These are phyloP conservation scores for Pythium chondricola DNA, from an alignment of 352 stramenopile genomes.

Conservation along the genomic window DNA sequence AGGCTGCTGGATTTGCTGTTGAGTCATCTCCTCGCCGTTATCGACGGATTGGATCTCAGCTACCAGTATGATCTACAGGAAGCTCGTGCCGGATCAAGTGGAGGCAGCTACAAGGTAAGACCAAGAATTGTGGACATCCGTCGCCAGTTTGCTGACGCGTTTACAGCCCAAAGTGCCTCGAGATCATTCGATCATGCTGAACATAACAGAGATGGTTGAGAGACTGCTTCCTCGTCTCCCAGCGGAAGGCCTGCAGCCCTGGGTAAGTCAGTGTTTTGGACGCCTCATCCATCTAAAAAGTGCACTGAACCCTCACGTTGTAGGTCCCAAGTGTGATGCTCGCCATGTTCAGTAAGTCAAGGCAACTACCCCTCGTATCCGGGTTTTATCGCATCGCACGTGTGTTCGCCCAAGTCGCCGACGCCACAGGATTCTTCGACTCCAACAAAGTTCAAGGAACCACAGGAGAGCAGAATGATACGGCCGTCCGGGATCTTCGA, in stretches of 20 bases:
- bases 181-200: slow-evolving; percentile 80
- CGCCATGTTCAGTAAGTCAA: slow-evolving; percentile 16
- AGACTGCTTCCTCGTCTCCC: slow-evolving; percentile 34
- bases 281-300: neutral
- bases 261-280: slow-evolving; percentile 28
- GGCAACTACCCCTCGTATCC: slow-evolving; percentile 21
- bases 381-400: slow-evolving; percentile 24
- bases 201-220: slow-evolving; percentile 71
- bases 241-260: slow-evolving; percentile 23
- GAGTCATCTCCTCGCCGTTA: slow-evolving; percentile 36
- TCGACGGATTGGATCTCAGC: slow-evolving; percentile 51
- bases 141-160: too few relatives aligned
- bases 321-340: slow-evolving; percentile 18
- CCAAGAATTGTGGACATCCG: too few relatives aligned
- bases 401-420: slow-evolving; percentile 6
- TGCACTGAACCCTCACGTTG: neutral
- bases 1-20: slow-evolving; percentile 49
- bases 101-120: slow-evolving; percentile 51
- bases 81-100: slow-evolving; percentile 22
- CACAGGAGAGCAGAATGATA: neutral
- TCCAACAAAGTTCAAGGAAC: neutral
- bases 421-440: slow-evolving; percentile 4
- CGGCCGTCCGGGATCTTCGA: slow-evolving; percentile 2
- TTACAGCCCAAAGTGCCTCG: slow-evolving; percentile 49
- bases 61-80: slow-evolving; percentile 60